phyloP scores from a whole-genome alignment of 2,329 filamentous ascomycete genomes.

The Mollisia scopiformis region DNA sequence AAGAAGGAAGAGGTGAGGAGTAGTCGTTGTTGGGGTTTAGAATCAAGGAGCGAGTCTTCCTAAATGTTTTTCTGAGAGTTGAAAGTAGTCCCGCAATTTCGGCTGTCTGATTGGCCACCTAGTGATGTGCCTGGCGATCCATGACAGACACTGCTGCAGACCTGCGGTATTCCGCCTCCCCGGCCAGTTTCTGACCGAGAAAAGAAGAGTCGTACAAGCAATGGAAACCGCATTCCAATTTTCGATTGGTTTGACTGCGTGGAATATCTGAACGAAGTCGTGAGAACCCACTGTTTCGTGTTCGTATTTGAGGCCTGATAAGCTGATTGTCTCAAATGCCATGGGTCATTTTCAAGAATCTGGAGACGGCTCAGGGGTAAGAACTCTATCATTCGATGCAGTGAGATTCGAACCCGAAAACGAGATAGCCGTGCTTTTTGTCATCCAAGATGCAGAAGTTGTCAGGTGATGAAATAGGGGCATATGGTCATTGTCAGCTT shows the following conservation, averaged over 20 bases:
- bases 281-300: slow-evolving; percentile 8
- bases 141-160: no score
- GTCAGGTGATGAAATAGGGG: neutral
- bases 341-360: neutral
- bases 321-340: neutral
- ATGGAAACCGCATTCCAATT: slow-evolving; percentile 5
- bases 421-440: neutral
- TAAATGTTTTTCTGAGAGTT: slow-evolving; percentile 12
- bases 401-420: neutral
- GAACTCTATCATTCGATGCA: neutral
- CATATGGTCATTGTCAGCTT: neutral
- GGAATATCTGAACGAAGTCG: neutral
- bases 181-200: neutral
- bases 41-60: slow-evolving; percentile 1
- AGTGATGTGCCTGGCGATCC: slow-evolving; percentile 9
- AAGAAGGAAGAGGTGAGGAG: neutral
- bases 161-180: no score
- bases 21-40: slow-evolving; percentile 1
- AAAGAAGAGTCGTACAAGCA: slow-evolving; percentile 9
- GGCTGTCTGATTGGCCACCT: slow-evolving; percentile 21
- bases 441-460: neutral
- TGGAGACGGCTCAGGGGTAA: neutral
- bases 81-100: slow-evolving; percentile 10
- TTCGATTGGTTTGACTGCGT: neutral
- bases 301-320: slow-evolving; percentile 5